Evolutionary conservation across 352 stramenopile genomes (phyloP).

Genomic region (Hyphochytrium catenoides): DNA sequence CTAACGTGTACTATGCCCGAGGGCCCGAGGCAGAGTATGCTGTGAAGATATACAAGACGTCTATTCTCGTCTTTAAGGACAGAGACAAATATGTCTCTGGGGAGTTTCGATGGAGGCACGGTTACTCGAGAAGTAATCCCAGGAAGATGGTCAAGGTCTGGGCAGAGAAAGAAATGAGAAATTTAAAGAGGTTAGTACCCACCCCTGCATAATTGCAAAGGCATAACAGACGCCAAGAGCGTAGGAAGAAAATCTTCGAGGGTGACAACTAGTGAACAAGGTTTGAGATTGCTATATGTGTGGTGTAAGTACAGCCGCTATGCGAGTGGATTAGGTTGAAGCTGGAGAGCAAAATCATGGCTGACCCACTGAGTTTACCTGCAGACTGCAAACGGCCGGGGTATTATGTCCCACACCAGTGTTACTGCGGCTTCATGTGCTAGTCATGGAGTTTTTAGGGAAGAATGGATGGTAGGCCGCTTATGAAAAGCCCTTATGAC

Average conservation of each 20-base stretch:
- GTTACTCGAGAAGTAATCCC: slow-evolving; percentile 89
- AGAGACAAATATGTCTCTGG: slow-evolving; percentile 95
- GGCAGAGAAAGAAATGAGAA: slow-evolving; percentile 98
- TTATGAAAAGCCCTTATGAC: no score
- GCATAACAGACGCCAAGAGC: no score
- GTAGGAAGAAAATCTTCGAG: no score
- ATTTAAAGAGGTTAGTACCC: no score
- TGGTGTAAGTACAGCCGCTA: no score
- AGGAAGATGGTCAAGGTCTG: slow-evolving; percentile 99
- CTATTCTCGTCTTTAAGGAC: slow-evolving; percentile 96
- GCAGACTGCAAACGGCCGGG: slow-evolving; percentile 62
- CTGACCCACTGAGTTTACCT: no score
- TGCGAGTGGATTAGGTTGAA: no score
- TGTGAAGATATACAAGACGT: slow-evolving; percentile 83
- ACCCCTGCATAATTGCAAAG: no score
- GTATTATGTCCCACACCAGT: slow-evolving; percentile 76
- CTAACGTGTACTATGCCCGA: slow-evolving; percentile 96
- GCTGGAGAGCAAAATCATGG: no score
- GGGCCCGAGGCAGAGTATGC: slow-evolving; percentile 47
- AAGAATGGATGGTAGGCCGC: slow-evolving; percentile 78
- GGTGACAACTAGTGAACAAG: no score
- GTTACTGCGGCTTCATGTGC: slow-evolving; percentile 85
- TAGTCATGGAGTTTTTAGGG: slow-evolving; percentile 98
- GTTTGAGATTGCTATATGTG: no score
- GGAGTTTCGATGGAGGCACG: slow-evolving; percentile 90